Percentiles rank a stretch among this genome's conserved stretches.
phyloP scores from a whole-genome alignment of 2,329 filamentous ascomycete genomes.

The Fusarium cicatricum region DNA sequence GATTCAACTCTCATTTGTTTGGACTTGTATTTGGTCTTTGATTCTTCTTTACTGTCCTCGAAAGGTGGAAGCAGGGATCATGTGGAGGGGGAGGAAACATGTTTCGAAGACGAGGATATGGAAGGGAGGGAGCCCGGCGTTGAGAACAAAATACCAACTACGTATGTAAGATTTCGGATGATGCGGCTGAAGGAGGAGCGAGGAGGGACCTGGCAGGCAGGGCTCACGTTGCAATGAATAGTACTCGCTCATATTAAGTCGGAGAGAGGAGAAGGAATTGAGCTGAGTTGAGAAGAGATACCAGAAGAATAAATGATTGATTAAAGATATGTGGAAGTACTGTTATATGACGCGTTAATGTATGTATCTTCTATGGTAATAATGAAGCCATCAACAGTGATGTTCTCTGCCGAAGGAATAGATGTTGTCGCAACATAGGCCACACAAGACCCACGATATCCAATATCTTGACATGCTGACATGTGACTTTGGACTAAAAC shows the following conservation, averaged over 20 bases:
- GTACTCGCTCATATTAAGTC: slow-evolving; percentile 24
- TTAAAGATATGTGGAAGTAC: background rate
- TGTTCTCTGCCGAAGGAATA: too few relatives aligned
- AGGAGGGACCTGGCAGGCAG: slow-evolving; percentile 18
- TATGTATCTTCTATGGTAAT: too few relatives aligned
- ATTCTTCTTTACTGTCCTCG: slow-evolving; percentile 25
- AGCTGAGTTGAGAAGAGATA: slow-evolving; percentile 22
- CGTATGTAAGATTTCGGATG: slow-evolving; percentile 42
- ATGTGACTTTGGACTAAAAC: slow-evolving; percentile 32
- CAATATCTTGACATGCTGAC: background rate
- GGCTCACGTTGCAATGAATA: slow-evolving; percentile 16
- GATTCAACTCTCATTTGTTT: slow-evolving; percentile 33
- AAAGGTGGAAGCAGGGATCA: slow-evolving; percentile 10
- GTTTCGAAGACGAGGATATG: slow-evolving; percentile 19
- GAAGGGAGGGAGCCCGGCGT: slow-evolving; percentile 38
- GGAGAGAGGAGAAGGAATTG: slow-evolving; percentile 13
- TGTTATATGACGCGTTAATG: too few relatives aligned
- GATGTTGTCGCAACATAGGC: too few relatives aligned
- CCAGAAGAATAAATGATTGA: slow-evolving; percentile 20
- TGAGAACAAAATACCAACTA: slow-evolving; percentile 42
- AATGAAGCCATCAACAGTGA: too few relatives aligned
- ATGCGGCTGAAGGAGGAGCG: slow-evolving; percentile 17
- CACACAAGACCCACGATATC: background rate
- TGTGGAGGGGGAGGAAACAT: slow-evolving; percentile 14
- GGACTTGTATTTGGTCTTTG: slow-evolving; percentile 30